Evolutionary conservation across 2,329 filamentous ascomycete genomes (phyloP).

Genomic region (Aspergillus puulaauensis): DNA sequence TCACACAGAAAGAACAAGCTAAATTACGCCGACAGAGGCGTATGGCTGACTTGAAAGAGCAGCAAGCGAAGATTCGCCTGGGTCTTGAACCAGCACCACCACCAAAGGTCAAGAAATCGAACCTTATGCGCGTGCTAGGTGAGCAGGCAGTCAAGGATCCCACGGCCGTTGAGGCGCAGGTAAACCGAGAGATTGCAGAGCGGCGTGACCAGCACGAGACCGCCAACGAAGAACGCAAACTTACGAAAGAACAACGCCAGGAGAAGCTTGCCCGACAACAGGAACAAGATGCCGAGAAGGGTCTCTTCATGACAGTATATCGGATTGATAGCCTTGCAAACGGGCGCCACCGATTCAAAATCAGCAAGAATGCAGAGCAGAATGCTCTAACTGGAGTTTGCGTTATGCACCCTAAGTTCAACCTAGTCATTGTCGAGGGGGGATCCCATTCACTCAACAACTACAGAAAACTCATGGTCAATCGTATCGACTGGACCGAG

Average conservation of each 20-base stretch:
- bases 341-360: constrained; percentile 89
- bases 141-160: constrained; percentile 93
- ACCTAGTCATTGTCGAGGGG: constrained; percentile 87
- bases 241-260: constrained; percentile 82
- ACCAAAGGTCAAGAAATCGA: constrained; percentile 95
- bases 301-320: constrained; percentile 84
- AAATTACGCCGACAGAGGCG: constrained; percentile 87
- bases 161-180: constrained; percentile 91
- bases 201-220: constrained; percentile 75
- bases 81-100: constrained; percentile 86
- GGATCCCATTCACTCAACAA: constrained; percentile 77
- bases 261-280: constrained; percentile 83
- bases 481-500: constrained; percentile 93
- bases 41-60: constrained; percentile 91
- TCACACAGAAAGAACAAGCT: constrained; percentile 86
- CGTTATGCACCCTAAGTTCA: constrained; percentile 85
- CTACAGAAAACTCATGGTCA: constrained; percentile 90
- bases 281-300: constrained; percentile 82
- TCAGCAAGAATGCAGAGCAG: constrained; percentile 89
- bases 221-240: constrained; percentile 78
- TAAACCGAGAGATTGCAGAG: constrained; percentile 89
- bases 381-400: constrained; percentile 84
- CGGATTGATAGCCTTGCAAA: constrained; percentile 87
- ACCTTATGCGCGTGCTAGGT: constrained; percentile 94
- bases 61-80: constrained; percentile 91